Evolutionary conservation across 495 filamentous ascomycete species (phyloP), one percentile per base, ranked within the genome.

Genomic region (Penicillium crystallinum): DNA sequence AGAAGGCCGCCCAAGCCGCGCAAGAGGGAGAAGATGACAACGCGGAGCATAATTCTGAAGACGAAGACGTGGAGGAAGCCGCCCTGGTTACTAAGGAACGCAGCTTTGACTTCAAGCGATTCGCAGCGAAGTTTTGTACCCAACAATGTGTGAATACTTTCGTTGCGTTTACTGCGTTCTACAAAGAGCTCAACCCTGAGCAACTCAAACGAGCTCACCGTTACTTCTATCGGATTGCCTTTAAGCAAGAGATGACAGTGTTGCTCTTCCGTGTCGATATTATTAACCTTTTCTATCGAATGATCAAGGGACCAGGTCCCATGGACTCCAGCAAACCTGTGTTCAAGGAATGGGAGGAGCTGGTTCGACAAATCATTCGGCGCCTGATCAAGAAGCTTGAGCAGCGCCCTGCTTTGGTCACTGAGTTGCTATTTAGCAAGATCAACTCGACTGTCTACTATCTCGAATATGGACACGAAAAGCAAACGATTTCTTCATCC

Each of bases 391-490:
- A 88, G 64, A 96, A 91, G 67, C 75, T 97, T 7, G 78, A 93
- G 43, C 83, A 92, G 55, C 80, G 88, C 45, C 90, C 90, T 3
- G 89, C 88, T 43, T 67, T 97, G 48, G 79, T 89, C 45, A 85
- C 91, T 5, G 95, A 98, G 64, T 69, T 99, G 67, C 75, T 99
- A 11, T 99, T 99, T 66, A 91, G 87, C 65, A 99, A 99, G 69
- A 89, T 90, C 59, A 85, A 83, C 49, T 80, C 80, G 2, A 95
- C 91, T 0, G 78, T 85, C 1, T 87, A 85, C 66, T 97, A 89
- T 62, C 78, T 99, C 3, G 89, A 97, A 63, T 88, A 90, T 63
- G 95, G 95, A 5, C 86, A 90, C 57, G 90, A 96, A 60, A 88
- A 86, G 59, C 89, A 91, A 62, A 83, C 85, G 0, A 61, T 81